Evolutionary conservation across 2,329 filamentous ascomycete genomes (phyloP).

Genomic region (Hypoxylon sp.): DNA sequence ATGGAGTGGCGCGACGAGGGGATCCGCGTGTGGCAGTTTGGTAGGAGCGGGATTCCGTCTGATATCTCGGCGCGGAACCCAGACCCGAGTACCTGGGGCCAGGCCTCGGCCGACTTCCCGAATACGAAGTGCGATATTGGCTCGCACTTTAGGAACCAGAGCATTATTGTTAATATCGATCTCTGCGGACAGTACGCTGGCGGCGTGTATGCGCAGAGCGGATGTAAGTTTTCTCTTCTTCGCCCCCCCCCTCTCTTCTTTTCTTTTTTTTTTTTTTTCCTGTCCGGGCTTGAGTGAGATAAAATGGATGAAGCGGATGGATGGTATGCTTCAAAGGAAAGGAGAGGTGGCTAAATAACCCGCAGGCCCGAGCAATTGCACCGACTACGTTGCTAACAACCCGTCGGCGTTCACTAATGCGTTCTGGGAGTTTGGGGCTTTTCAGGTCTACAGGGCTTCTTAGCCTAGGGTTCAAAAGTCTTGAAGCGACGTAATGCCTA

Average conservation of each 20-base stretch:
- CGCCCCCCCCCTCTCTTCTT: too few species aligned
- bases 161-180: slow-evolving; percentile 77
- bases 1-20: slow-evolving; percentile 73
- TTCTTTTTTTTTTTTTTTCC: background rate
- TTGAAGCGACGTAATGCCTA: slow-evolving; percentile 23
- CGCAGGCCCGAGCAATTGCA: slow-evolving; percentile 69
- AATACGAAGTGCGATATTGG: slow-evolving; percentile 72
- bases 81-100: slow-evolving; percentile 74
- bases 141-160: slow-evolving; percentile 74
- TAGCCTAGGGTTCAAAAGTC: slow-evolving; percentile 28
- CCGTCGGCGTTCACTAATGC: slow-evolving; percentile 70
- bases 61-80: slow-evolving; percentile 69
- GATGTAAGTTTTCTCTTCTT: slow-evolving; percentile 56
- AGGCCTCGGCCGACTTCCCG: slow-evolving; percentile 75
- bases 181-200: slow-evolving; percentile 72
- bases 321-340: background rate
- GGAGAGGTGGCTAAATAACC: slow-evolving; percentile 38
- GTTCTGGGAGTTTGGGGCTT: slow-evolving; percentile 76
- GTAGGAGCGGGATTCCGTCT: slow-evolving; percentile 61
- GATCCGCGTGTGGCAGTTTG: slow-evolving; percentile 75
- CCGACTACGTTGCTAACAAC: slow-evolving; percentile 70
- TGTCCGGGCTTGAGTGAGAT: background rate
- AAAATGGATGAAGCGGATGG: background rate
- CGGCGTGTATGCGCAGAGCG: slow-evolving; percentile 62
- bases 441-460: slow-evolving; percentile 68